These are phyloP conservation scores for Phytophthora syringae DNA, from an alignment of 352 stramenopile species.

Conservation along the genomic window DNA sequence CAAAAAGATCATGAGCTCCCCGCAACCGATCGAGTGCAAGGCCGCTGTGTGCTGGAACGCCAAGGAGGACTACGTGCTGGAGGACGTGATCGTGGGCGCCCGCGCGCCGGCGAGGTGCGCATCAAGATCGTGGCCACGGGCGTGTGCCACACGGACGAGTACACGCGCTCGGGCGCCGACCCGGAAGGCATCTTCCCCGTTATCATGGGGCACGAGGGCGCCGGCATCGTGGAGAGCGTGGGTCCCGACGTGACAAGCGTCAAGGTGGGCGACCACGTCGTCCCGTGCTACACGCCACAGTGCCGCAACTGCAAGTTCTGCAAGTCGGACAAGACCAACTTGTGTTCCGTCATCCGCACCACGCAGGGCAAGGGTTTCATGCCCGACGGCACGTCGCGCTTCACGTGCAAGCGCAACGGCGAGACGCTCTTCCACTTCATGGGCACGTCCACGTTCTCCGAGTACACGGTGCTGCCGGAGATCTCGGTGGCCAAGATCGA, in stretches of 20 bases:
- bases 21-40: conserved; percentile 88
- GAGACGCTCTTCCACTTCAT: conserved; percentile 90
- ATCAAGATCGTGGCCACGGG: conserved; percentile 87
- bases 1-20: conserved; percentile 48
- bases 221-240: conserved; percentile 86
- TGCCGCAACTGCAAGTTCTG: conserved; percentile 92
- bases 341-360: conserved; percentile 84
- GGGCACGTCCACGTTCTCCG: conserved; percentile 88
- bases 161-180: conserved; percentile 82
- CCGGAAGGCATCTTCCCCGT: conserved; percentile 86
- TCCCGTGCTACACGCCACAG: conserved; percentile 96
- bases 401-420: conserved; percentile 89
- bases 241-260: conserved; percentile 77
- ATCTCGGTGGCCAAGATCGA: conserved; percentile 87
- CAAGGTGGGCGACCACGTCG: conserved; percentile 92
- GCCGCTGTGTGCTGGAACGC: conserved; percentile 88
- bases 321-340: conserved; percentile 88
- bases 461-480: conserved; percentile 89
- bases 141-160: conserved; percentile 90
- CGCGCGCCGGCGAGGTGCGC: conserved; percentile 75
- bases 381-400: conserved; percentile 83
- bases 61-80: conserved; percentile 85
- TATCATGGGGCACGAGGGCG: conserved; percentile 89
- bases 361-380: conserved; percentile 84
- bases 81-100: conserved; percentile 83